These are phyloP conservation scores for Trametes cinnabarina DNA, from an alignment of 768 basidiomycete genomes.

Conservation along the genomic window DNA sequence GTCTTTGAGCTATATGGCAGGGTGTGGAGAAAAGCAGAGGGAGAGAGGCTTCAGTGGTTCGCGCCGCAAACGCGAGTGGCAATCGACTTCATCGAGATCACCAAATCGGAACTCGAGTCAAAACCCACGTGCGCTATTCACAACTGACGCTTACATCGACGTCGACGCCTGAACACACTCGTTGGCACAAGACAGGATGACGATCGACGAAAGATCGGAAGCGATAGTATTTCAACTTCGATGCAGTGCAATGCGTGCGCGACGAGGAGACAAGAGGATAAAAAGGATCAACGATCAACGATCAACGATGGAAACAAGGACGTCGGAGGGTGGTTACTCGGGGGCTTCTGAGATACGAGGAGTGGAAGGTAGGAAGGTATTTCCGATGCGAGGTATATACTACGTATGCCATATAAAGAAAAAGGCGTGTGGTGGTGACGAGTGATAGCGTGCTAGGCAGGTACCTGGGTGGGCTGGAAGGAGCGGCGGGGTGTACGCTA, in stretches of 20 bases:
- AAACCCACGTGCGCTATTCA: neutral
- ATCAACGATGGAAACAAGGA: neutral
- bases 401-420: constrained; percentile 9
- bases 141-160: neutral
- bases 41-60: neutral
- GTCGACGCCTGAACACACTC: too few species aligned
- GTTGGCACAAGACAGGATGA: too few species aligned
- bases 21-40: neutral
- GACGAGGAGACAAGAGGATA: neutral
- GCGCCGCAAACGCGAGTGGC: neutral
- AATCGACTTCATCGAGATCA: neutral
- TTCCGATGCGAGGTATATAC: constrained; percentile 21
- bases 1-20: neutral
- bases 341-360: neutral
- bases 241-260: neutral
- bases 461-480: neutral
- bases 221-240: constrained; percentile 7
- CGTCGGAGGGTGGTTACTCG: neutral
- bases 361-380: constrained; percentile 3
- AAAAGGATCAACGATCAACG: too few species aligned
- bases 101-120: neutral
- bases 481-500: constrained; percentile 24
- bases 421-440: neutral
- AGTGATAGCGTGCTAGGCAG: neutral
- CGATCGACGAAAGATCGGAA: too few species aligned